Percentiles rank a stretch among this genome's conserved stretches.
Conservation (phyloP, 1,139 yeast species). For the Pichia sp. region DNA sequence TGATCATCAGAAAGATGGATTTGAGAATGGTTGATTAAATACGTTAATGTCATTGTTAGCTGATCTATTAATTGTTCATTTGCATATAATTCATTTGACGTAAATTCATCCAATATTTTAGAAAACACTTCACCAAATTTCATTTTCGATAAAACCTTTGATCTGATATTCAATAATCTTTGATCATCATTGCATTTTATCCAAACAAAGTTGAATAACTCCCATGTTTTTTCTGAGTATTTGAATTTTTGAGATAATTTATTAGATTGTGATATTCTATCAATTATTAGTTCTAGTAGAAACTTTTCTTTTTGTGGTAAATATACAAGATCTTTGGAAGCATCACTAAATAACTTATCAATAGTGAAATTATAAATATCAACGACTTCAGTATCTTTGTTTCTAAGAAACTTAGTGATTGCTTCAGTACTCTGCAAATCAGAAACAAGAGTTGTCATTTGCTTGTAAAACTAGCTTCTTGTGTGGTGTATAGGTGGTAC, state of each 20-base stretch:
- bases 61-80: constrained; percentile 10
- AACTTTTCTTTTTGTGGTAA: constrained; percentile 60
- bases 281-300: constrained; percentile 59
- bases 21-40: constrained; percentile 24
- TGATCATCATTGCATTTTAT: constrained; percentile 18
- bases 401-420: constrained; percentile 53
- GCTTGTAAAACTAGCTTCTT: neutral
- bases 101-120: constrained; percentile 17
- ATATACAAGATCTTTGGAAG: constrained; percentile 35
- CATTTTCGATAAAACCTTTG: constrained; percentile 29
- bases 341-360: constrained; percentile 33
- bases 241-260: constrained; percentile 36
- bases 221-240: constrained; percentile 40
- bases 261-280: constrained; percentile 50
- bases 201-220: constrained; percentile 40
- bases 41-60: constrained; percentile 12
- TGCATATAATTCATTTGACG: constrained; percentile 1
- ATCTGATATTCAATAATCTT: constrained; percentile 13
- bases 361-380: constrained; percentile 41
- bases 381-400: constrained; percentile 41
- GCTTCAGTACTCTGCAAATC: constrained; percentile 8
- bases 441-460: neutral
- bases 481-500: no score
- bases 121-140: constrained; percentile 33
- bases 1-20: constrained; percentile 24